Evolutionary conservation across 2,329 filamentous ascomycete species (phyloP), one percentile per base, ranked within the genome.

Genomic region (Fusarium dlaminii): DNA sequence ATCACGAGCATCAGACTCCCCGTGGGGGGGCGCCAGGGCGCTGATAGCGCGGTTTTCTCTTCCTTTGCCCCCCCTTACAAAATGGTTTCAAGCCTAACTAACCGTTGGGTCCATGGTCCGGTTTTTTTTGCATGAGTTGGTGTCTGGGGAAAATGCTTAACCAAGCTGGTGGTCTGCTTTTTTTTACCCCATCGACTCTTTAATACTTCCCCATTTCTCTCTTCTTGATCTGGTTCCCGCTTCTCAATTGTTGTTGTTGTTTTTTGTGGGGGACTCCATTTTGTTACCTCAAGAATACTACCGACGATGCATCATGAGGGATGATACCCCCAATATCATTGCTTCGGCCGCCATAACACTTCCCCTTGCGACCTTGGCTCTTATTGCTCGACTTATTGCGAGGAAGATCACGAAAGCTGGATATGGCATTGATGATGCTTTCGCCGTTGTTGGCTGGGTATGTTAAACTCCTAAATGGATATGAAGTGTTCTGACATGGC

Each of bases 271-370:
- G 56, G 52, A 43, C 30, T 34, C 39, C 45, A 46, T 42, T 60
- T 11, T 51, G 39, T 40, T 20, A 52, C 40, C 42, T 43, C 27
- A 45, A 8, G 15, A 34, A 69, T 40, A 52, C 55, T 39, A 56
- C 51, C 36, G 59, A 71, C 54, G 36, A 74, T 74, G 72, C 72
- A 75, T 75, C 72, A 74, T 74, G 72, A 73, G 54, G 68, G 49
- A 74, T 75, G 68, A 75, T 45, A 74, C 63, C 72, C 72, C 72
- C 57, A 69, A 73, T 42, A 74, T 75, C 66, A 76, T 77, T 70
- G 73, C 64, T 51, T 55, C 75, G 42, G 66, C 74, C 36, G 61
- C 67, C 30, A 70, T 76, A 54, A 77, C 75, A 1, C 55, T 77
- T 34, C 71, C 71, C 37, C 60, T 77, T 17, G 69, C 75, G 32